Percentiles rank a stretch among this genome's conserved stretches.
These are phyloP conservation scores for Willaertia magna DNA, from an alignment of 208 protist species.

Conservation along the genomic window DNA sequence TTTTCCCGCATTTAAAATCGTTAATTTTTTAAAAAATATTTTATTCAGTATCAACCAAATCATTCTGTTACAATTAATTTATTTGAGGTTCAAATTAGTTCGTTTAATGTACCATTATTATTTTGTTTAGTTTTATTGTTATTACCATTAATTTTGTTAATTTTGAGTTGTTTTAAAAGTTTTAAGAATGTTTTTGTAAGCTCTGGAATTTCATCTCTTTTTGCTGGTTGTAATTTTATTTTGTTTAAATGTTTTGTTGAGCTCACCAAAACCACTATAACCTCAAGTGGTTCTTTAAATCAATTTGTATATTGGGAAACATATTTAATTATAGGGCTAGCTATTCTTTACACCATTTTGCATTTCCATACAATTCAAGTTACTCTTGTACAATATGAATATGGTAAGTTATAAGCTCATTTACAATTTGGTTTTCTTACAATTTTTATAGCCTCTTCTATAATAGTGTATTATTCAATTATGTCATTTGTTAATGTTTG, in stretches of 20 bases:
- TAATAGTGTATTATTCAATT: neutral
- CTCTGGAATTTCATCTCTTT: neutral
- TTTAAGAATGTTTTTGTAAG: neutral
- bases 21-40: neutral
- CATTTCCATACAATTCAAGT: neutral
- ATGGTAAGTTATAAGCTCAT: neutral
- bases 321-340: neutral
- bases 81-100: neutral
- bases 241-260: neutral
- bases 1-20: neutral
- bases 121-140: neutral
- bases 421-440: neutral
- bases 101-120: neutral
- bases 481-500: neutral
- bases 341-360: neutral
- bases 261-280: neutral
- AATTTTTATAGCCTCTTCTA: neutral
- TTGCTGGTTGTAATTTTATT: neutral
- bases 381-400: neutral
- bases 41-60: neutral
- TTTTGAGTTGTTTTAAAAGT: neutral
- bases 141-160: neutral
- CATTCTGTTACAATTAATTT: neutral
- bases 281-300: neutral
- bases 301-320: neutral